Base-by-base conservation (phyloP, 345 rosid species). In the Balakata baccata region DNA sequence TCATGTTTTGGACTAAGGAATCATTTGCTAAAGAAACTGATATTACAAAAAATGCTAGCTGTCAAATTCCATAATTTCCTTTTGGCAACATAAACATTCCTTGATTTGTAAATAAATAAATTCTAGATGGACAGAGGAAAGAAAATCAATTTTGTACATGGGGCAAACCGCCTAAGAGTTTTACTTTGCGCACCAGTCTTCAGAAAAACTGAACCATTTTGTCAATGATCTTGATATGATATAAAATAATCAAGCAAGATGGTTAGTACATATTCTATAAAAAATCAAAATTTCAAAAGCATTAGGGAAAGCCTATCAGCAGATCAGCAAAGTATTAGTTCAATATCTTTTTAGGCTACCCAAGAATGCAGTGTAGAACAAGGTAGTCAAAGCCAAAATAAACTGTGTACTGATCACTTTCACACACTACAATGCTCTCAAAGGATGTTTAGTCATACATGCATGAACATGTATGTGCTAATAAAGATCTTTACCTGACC, bases 401-500 rank as follows among this genome's bases (percentile, higher is more conserved):
- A 1, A n/a, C 52, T 5, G 8, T 22, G 23, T 11, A 68, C 11
- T 34, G 25, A 63, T 49, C 49, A 39, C 50, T 64, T 64, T 37
- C 47, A n/a, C 10, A 37, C 53, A 46, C 59, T 16, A 61, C 16
- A 62, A 18, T 72, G 37, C 50, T 43, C 45, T 47, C 46, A 22
- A 72, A 49, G 57, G 14, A 37, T 17, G 43, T 25, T 5, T 18
- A 72, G 34, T 29, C 66, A 58, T 0, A 52, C 22, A 74, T 3
- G 60, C 57, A 73, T 9, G n/a, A 1, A 49, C 10, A 50, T 10
- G 38, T 12, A 51, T 50, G 47, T 17, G 10, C 0, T 25, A 58
- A 57, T 43, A 49, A 29, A 37, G 37, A 65, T 17, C 57, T 57
- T 87, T 72, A 93, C 98, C 97, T 89, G 90, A 79, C 77, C 85